Evolutionary conservation across 257 asterid genomes (phyloP).

Genomic region (Eucommia ulmoides): DNA sequence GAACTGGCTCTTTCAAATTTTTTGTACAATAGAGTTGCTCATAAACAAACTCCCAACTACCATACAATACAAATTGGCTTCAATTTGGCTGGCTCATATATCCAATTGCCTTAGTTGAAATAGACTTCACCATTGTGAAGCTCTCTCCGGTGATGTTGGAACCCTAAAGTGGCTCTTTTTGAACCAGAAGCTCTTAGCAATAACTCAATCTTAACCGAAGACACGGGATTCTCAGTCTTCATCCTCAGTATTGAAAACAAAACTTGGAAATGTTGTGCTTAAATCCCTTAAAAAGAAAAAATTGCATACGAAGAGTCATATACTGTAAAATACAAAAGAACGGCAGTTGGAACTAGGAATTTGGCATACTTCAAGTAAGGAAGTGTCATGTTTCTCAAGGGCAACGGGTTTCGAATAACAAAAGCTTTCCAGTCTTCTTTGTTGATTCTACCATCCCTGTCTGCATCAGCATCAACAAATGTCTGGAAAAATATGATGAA

Average conservation of each 20-base stretch:
- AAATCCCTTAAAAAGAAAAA: slow-evolving; percentile 55
- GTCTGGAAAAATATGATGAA: neutral
- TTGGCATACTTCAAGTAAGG: slow-evolving; percentile 3
- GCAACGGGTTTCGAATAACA: neutral
- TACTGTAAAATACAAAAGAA: neutral
- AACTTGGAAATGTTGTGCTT: slow-evolving; percentile 58
- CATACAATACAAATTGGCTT: no score
- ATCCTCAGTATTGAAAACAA: slow-evolving; percentile 51
- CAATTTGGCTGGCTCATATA: no score
- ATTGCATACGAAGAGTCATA: neutral
- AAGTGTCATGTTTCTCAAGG: neutral
- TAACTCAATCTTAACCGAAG: no score
- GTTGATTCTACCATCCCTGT: neutral
- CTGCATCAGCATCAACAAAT: neutral
- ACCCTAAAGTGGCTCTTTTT: neutral
- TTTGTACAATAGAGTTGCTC: no score
- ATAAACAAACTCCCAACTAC: no score
- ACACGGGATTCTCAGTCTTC: slow-evolving; percentile 30
- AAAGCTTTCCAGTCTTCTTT: neutral
- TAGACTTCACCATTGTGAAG: no score
- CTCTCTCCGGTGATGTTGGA: neutral
- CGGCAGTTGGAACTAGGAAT: slow-evolving; percentile 3
- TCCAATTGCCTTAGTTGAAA: no score
- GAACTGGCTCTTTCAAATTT: no score
- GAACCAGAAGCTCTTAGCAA: no score